phyloP scores from a whole-genome alignment of 371 early-diverging fungal species.

The Mucor sp. region DNA sequence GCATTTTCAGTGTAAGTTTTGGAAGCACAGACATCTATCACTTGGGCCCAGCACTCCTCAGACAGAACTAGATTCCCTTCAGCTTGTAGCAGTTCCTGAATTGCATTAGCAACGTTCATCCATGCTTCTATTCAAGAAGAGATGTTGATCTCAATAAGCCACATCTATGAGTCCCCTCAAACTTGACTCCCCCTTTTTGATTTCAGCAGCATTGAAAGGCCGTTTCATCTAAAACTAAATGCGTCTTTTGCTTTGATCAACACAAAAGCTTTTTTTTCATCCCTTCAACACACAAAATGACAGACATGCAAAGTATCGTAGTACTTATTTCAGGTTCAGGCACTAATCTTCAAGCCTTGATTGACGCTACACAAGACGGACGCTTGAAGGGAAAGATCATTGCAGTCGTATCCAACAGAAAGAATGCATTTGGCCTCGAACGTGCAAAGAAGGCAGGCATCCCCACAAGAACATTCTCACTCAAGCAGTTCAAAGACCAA shows the following conservation, averaged over 20 bases:
- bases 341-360: conserved; percentile 95
- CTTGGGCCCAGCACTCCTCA: no score
- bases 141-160: conserved; percentile 10
- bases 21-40: no score
- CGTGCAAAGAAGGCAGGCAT: conserved; percentile 82
- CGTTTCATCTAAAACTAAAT: conserved; percentile 3
- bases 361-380: conserved; percentile 73
- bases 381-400: conserved; percentile 58
- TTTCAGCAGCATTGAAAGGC: conserved; percentile 8
- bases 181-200: background rate
- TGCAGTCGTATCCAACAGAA: conserved; percentile 81
- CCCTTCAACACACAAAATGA: conserved; percentile 1
- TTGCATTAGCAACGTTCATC: no score
- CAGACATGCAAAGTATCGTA: conserved; percentile 62
- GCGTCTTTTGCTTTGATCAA: background rate
- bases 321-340: conserved; percentile 96
- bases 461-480: conserved; percentile 76
- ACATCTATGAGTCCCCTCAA: conserved; percentile 18
- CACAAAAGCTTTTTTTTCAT: background rate
- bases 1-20: no score
- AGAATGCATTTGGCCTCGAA: conserved; percentile 80
- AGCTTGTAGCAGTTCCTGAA: no score
- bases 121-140: background rate
- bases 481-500: conserved; percentile 79
- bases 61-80: no score